Conservation (phyloP, 2,329 filamentous ascomycete genomes). For the Shiraia bambusicola region DNA sequence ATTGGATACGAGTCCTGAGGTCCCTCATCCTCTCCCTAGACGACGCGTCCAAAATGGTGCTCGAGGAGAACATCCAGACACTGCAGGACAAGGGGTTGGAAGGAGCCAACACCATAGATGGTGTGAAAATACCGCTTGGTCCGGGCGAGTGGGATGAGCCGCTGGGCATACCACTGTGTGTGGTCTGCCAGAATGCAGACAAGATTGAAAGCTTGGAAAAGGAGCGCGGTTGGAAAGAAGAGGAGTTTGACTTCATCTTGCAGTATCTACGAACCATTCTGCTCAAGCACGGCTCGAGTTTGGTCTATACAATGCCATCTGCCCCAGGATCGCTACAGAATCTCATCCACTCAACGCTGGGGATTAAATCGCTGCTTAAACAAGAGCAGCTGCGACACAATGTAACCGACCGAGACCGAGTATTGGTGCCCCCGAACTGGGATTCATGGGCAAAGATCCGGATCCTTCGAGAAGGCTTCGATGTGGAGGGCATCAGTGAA, state of each 20-base stretch:
- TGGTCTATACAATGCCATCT: constrained; percentile 48
- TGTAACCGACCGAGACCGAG: constrained; percentile 90
- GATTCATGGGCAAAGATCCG: constrained; percentile 98
- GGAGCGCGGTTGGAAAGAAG: constrained; percentile 90
- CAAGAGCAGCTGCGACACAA: constrained; percentile 59
- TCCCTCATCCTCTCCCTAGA: constrained; percentile 74
- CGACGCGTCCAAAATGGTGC: constrained; percentile 73
- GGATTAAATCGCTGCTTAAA: constrained; percentile 76
- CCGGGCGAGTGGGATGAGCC: constrained; percentile 93
- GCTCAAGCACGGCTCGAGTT: constrained; percentile 69
- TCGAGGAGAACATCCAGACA: constrained; percentile 81
- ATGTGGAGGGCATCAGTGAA: constrained; percentile 81
- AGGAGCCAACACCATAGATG: constrained; percentile 31
- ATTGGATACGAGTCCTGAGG: constrained; percentile 84
- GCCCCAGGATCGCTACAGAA: constrained; percentile 74
- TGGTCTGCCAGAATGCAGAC: constrained; percentile 95
- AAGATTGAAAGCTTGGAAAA: constrained; percentile 89
- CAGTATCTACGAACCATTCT: constrained; percentile 90
- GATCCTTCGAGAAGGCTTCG: constrained; percentile 86
- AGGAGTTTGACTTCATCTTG: constrained; percentile 92
- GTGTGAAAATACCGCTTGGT: constrained; percentile 68
- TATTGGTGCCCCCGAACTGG: constrained; percentile 94
- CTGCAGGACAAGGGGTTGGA: constrained; percentile 65
- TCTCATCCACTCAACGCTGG: constrained; percentile 80
- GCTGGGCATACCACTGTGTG: constrained; percentile 80